Evolutionary conservation across 345 rosid genomes (phyloP).

Genomic region (Brassica napus): Da-Ae NC_063434.1:28996501-28997000

Average conservation of each 20-base stretch:
- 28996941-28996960: no score
- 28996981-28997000: no score
- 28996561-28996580: no score
- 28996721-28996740: not conserved
- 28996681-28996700: not conserved
- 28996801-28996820: no score
- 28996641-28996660: not conserved
- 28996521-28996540: no score
- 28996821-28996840: conserved; percentile 21
- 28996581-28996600: not conserved
- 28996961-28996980: no score
- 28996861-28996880: conserved; percentile 41
- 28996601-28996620: not conserved
- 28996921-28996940: no score
- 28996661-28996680: not conserved
- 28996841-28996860: conserved; percentile 23
- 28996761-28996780: no score
- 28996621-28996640: not conserved
- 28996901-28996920: no score
- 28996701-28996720: conserved; percentile 16
- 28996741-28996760: conserved; percentile 25
- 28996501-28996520: no score
- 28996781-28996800: no score
- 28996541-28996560: no score
- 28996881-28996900: conserved; percentile 52